These are phyloP conservation scores for Solanum chiquidenum DNA, from an alignment of 257 asterid species.

Conservation along the genomic window DNA sequence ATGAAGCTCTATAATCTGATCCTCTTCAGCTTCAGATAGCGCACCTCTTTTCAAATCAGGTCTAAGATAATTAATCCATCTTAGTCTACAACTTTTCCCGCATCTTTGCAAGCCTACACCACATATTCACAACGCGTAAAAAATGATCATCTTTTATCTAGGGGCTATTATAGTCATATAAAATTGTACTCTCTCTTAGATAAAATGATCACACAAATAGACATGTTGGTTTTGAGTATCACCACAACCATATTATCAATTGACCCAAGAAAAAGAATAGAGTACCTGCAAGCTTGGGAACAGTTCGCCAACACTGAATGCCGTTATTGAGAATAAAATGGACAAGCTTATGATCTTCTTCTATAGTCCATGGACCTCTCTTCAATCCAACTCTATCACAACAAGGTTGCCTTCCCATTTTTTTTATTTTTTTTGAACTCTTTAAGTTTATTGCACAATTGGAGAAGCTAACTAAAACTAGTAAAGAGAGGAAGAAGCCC, in stretches of 20 bases:
- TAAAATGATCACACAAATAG: not conserved
- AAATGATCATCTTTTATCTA: not conserved
- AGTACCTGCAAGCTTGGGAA: slow-evolving; percentile 64
- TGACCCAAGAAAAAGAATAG: not conserved
- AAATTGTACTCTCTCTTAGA: not conserved
- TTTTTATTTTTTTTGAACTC: not conserved
- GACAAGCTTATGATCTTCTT: slow-evolving; percentile 58
- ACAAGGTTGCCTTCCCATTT: slow-evolving; percentile 72
- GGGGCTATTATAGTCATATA: not conserved
- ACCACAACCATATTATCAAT: not conserved
- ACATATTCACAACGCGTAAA: not conserved
- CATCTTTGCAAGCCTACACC: slow-evolving; percentile 39
- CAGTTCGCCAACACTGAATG: slow-evolving; percentile 54
- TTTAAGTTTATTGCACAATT: not conserved
- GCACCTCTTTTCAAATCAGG: slow-evolving; percentile 65
- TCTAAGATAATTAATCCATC: slow-evolving; percentile 57
- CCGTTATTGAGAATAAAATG: slow-evolving; percentile 47
- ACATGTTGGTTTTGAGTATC: not conserved
- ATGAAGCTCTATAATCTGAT: slow-evolving; percentile 60
- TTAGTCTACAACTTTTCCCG: slow-evolving; percentile 61
- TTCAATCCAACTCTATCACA: slow-evolving; percentile 59
- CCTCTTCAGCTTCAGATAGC: slow-evolving; percentile 46
- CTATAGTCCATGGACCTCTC: slow-evolving; percentile 68
- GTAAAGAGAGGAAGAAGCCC: not conserved
- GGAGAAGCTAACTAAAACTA: not conserved